Evolutionary conservation across 441 rosid species (phyloP), one percentile per base, ranked within the genome.

Genomic region (Pelargonium australe): DNA sequence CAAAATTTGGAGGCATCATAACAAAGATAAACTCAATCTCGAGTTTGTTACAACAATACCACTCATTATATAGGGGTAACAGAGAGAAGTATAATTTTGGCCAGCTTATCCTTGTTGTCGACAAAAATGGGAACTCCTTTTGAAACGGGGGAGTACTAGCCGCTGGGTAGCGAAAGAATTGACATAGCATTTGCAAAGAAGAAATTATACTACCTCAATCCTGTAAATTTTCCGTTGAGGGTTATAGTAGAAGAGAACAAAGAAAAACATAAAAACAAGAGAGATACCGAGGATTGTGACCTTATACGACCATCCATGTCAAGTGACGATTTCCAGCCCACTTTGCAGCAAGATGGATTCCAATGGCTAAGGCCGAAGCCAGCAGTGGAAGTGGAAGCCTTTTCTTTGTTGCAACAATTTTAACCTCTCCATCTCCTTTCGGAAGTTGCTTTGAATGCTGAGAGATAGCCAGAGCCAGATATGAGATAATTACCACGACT

Each of bases 301-400:
- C 40, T 86, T 79, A 92, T 40, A 76, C 82, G 67, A 88, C 72
- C 96, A 90, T 92, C 96, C 96, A 92, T 23, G 96, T 89, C 87
- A 92, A 78, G 75, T 90, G 98, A 68, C 92, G 81, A 75, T 87
- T 82, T 10, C 92, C 96, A 67, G 86, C 98, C 96, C 92, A 87
- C 74, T 87, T 87, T 43, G 96, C 94, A 75, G 92, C 89, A 44
- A 84, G 75, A 17, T 83, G 85, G 68, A 92, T 82, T 0, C 95
- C 98, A 69, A 92, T 86, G 43, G 96, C 91, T 41, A 92, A 74
- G 2, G 90, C 96, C 2, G 85, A 89, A 6, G 75, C 78, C 49
- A 86, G 61, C 80, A 92, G 72, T 17, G 96, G 98, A 62, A 83
- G 19, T 12, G 89, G 94, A 63, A 86, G 75, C 64, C 73, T 71